Evolutionary conservation across 2,329 filamentous ascomycete genomes (phyloP).

Genomic region (Phaeosphaeriaceae sp.): DNA sequence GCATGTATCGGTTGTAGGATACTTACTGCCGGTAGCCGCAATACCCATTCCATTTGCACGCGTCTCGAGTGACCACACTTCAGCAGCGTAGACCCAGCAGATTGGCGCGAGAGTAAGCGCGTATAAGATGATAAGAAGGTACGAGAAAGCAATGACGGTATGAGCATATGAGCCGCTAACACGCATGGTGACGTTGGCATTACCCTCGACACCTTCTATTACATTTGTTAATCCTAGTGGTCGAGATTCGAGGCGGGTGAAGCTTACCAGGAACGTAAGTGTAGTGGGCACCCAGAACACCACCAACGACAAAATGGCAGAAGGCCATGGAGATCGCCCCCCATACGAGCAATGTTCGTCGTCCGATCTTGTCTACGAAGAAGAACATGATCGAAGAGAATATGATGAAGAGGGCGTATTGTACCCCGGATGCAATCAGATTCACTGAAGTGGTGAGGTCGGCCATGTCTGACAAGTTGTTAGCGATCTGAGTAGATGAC

Average conservation of each 20-base stretch:
- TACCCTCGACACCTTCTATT: conserved; percentile 51
- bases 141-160: conserved; percentile 70
- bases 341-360: conserved; percentile 51
- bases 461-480: conserved; percentile 55
- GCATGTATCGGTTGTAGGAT: not conserved
- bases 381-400: conserved; percentile 51
- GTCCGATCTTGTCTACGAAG: conserved; percentile 52
- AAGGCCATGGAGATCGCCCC: conserved; percentile 53
- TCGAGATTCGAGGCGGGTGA: not conserved
- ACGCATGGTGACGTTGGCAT: conserved; percentile 61
- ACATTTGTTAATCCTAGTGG: not conserved
- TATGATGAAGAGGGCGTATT: conserved; percentile 53
- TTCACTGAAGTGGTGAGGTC: conserved; percentile 61
- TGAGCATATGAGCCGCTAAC: conserved; percentile 63
- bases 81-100: conserved; percentile 70
- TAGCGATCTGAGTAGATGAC: not conserved
- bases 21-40: conserved; percentile 51
- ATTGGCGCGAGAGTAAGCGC: conserved; percentile 69
- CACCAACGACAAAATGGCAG: conserved; percentile 58
- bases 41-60: conserved; percentile 67
- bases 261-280: conserved; percentile 48
- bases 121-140: conserved; percentile 69
- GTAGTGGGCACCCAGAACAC: conserved; percentile 49
- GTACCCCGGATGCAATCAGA: conserved; percentile 48
- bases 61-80: conserved; percentile 69